Percentiles rank a stretch among this genome's conserved stretches.
phyloP scores from a whole-genome alignment of 371 early-diverging fungal genomes.

The Mortierella sp. region DNA sequence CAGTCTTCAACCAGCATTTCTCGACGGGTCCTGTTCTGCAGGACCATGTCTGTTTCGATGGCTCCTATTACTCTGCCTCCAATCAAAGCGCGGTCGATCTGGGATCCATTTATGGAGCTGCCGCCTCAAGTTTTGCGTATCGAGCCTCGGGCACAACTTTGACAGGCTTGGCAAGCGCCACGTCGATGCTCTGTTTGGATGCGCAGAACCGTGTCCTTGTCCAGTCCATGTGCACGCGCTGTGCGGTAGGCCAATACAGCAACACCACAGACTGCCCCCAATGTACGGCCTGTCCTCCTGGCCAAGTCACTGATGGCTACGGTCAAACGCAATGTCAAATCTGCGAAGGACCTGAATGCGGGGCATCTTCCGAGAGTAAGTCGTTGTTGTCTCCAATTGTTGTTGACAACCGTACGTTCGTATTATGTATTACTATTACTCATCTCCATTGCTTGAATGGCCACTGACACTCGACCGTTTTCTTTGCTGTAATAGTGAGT shows the following conservation, averaged over 20 bases:
- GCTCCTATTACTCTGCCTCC: slow-evolving; percentile 46
- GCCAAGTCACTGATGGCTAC: slow-evolving; percentile 25
- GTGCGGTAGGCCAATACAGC: slow-evolving; percentile 50
- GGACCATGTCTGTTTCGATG: slow-evolving; percentile 32
- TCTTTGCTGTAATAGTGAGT: slow-evolving; percentile 10
- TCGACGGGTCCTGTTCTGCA: slow-evolving; percentile 30
- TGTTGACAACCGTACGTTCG: no score
- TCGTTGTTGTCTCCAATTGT: not conserved
- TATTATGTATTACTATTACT: not conserved
- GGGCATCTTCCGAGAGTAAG: slow-evolving; percentile 20
- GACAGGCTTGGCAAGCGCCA: not conserved
- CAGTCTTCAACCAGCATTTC: slow-evolving; percentile 30
- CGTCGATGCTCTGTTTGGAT: slow-evolving; percentile 58
- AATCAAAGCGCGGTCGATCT: not conserved
- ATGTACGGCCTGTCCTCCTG: slow-evolving; percentile 27
- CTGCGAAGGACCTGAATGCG: slow-evolving; percentile 27
- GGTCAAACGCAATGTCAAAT: slow-evolving; percentile 33
- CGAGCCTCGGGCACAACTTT: not conserved
- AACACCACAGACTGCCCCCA: slow-evolving; percentile 30
- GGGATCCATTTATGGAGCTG: not conserved
- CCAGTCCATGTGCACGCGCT: slow-evolving; percentile 54
- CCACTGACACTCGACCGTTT: not conserved
- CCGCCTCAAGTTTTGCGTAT: not conserved
- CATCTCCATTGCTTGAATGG: no score
- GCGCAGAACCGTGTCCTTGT: slow-evolving; percentile 38